Percentiles rank a stretch among this genome's conserved stretches.
These are phyloP conservation scores for Torulaspora microellipsoides DNA, from an alignment of 805 yeast genomes.

Conservation along the genomic window DNA sequence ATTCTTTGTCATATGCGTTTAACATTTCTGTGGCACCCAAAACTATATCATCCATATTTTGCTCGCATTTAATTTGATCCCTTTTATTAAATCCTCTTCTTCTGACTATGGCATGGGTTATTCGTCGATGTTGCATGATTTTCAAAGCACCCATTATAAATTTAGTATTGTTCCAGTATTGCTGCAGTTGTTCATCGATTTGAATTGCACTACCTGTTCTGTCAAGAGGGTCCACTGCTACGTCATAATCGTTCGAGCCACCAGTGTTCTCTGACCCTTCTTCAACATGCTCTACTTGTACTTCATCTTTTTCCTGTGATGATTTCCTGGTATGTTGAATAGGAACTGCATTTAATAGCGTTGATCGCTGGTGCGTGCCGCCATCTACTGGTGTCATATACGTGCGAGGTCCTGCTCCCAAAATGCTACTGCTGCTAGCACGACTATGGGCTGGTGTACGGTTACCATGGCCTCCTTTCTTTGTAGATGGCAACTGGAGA, in stretches of 20 bases:
- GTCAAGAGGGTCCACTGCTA: constrained; percentile 8
- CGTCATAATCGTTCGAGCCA: constrained; percentile 1
- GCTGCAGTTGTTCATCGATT: constrained; percentile 22
- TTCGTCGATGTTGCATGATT: constrained; percentile 27
- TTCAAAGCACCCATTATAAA: constrained; percentile 24
- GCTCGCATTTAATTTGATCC: constrained; percentile 11
- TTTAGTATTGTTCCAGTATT: constrained; percentile 25
- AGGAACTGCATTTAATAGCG: constrained; percentile 15
- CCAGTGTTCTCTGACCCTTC: constrained; percentile 3
- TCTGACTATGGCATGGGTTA: constrained; percentile 24
- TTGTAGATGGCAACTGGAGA: constrained; percentile 2
- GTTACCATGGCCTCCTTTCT: constrained; percentile 1
- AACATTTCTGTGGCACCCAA: constrained; percentile 18
- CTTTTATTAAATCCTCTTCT: constrained; percentile 19
- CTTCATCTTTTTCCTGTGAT: constrained; percentile 9
- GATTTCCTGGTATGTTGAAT: constrained; percentile 9
- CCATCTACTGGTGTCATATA: constrained; percentile 17
- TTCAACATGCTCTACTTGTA: constrained; percentile 11
- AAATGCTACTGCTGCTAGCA: constrained; percentile 8
- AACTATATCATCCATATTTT: constrained; percentile 18
- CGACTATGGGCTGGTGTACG: constrained; percentile 10
- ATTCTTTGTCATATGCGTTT: constrained; percentile 20
- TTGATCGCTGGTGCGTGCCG: constrained; percentile 5
- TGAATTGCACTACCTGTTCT: constrained; percentile 4
- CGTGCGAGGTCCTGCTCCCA: constrained; percentile 1